Percentiles rank a stretch among this genome's conserved stretches.
Evolutionary conservation across 805 yeast genomes (phyloP).

Genomic region (Metschnikowia hibisci): DNA sequence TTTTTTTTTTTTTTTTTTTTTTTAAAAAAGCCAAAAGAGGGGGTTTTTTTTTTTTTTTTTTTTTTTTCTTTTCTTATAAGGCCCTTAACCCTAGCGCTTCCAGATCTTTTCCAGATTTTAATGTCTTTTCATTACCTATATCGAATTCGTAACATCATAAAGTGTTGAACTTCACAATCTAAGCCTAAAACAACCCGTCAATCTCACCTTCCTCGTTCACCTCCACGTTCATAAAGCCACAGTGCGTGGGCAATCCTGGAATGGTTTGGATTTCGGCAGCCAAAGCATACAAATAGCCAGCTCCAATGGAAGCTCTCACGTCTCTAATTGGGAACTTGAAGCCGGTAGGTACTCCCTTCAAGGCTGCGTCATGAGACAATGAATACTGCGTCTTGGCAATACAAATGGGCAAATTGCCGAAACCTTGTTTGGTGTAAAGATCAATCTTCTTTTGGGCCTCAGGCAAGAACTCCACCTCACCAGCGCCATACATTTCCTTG

Average conservation of each 20-base stretch:
- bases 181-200: slow-evolving; percentile 63
- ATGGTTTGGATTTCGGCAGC: slow-evolving; percentile 86
- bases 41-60: too few relatives aligned
- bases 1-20: not conserved
- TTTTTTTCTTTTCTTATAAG: too few relatives aligned
- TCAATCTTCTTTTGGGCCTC: slow-evolving; percentile 68
- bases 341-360: slow-evolving; percentile 81
- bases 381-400: slow-evolving; percentile 86
- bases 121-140: not conserved
- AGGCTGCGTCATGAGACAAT: slow-evolving; percentile 73
- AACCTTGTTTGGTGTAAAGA: slow-evolving; percentile 68
- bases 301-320: slow-evolving; percentile 74
- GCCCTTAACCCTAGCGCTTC: too few relatives aligned
- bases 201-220: slow-evolving; percentile 77
- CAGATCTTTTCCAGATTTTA: too few relatives aligned
- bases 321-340: slow-evolving; percentile 80
- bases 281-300: slow-evolving; percentile 78
- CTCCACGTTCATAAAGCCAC: slow-evolving; percentile 85
- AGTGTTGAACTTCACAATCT: slow-evolving; percentile 20
- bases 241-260: slow-evolving; percentile 81
- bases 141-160: slow-evolving; percentile 19
- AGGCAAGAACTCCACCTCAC: slow-evolving; percentile 62
- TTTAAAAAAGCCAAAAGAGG: too few relatives aligned
- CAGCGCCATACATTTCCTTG: slow-evolving; percentile 74
- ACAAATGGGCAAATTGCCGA: slow-evolving; percentile 74